Percentiles rank a stretch among this genome's conserved stretches.
Conservation (phyloP, 257 asterid genomes). For the Solanum sitiens region DNA sequence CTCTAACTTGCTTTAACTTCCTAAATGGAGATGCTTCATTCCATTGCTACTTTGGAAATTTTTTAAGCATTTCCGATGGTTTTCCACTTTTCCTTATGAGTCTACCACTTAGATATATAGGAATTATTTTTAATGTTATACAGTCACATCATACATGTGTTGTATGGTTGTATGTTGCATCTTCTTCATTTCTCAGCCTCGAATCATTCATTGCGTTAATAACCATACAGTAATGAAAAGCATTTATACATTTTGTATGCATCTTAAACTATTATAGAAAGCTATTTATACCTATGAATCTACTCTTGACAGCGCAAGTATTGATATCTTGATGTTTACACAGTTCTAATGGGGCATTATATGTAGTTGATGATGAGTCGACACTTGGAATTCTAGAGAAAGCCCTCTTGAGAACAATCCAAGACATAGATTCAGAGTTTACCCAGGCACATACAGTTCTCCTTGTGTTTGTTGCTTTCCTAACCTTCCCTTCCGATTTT, state of each 20-base stretch:
- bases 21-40: neutral
- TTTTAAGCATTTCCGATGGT: neutral
- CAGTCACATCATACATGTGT: neutral
- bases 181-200: neutral
- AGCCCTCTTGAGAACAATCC: conserved; percentile 48
- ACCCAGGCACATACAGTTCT: conserved; percentile 24
- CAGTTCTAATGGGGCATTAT: conserved; percentile 14
- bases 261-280: neutral
- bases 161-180: neutral
- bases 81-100: neutral
- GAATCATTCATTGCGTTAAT: neutral
- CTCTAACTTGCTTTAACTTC: neutral
- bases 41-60: neutral
- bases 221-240: too few species aligned
- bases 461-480: neutral
- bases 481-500: neutral
- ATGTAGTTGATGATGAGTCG: conserved; percentile 9
- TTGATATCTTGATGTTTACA: conserved; percentile 10
- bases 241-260: neutral
- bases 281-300: neutral
- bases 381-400: conserved; percentile 32
- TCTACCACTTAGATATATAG: neutral
- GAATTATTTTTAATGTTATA: neutral
- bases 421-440: conserved; percentile 64
- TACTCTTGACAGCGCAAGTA: neutral